phyloP scores from a whole-genome alignment of 2,329 filamentous ascomycete genomes.

The Iodosphaeria phyllophila region DNA sequence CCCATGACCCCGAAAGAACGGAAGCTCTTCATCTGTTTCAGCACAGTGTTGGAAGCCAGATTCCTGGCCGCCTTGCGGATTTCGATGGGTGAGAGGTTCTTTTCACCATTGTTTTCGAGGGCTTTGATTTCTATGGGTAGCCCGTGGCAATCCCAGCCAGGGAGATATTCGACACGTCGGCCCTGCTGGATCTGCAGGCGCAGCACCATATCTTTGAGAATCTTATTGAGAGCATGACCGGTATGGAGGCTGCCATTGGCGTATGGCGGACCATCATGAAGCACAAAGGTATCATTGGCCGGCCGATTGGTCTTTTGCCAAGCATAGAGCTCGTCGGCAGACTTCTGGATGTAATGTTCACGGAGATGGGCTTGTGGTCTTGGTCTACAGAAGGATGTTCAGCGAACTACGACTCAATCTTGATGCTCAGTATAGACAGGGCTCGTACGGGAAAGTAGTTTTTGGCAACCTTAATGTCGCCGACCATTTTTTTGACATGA shows the following conservation, averaged over 20 bases:
- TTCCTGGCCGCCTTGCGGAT: conserved; percentile 45
- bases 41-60: conserved; percentile 49
- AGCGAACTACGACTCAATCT: conserved; percentile 5
- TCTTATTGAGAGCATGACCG: conserved; percentile 91
- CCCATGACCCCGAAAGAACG: conserved; percentile 59
- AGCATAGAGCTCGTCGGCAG: conserved; percentile 71
- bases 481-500: conserved; percentile 44
- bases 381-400: conserved; percentile 18
- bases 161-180: conserved; percentile 60
- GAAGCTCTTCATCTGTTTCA: conserved; percentile 57
- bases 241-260: conserved; percentile 85
- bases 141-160: conserved; percentile 96
- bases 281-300: conserved; percentile 43
- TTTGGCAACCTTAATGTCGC: conserved; percentile 59
- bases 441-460: conserved; percentile 48
- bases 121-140: conserved; percentile 95
- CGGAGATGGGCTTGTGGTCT: conserved; percentile 30
- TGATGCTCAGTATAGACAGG: conserved; percentile 1
- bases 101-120: conserved; percentile 32
- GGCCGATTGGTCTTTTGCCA: conserved; percentile 55
- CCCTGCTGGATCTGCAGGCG: conserved; percentile 66
- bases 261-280: conserved; percentile 94
- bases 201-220: conserved; percentile 85
- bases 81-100: conserved; percentile 29
- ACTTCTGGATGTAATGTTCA: conserved; percentile 48